These are phyloP conservation scores for Halophytophthora batemanensis DNA, from an alignment of 352 stramenopile genomes.

Conservation along the genomic window DNA sequence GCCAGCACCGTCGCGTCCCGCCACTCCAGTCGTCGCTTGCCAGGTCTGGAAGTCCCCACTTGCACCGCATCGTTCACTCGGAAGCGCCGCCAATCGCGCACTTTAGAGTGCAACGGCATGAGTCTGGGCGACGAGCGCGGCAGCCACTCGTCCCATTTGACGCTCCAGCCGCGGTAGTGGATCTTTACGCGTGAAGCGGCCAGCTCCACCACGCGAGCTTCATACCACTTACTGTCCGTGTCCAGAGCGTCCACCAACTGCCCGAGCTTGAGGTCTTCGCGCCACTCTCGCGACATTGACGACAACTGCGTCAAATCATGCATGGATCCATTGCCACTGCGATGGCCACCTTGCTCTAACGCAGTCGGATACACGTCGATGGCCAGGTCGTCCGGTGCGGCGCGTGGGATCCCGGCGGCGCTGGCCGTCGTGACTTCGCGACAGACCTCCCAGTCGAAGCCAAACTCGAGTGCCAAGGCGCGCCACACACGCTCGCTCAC, in stretches of 20 bases:
- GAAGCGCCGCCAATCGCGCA: conserved; percentile 65
- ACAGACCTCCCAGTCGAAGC: conserved; percentile 60
- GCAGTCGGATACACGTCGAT: conserved; percentile 63
- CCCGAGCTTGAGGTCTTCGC: conserved; percentile 35
- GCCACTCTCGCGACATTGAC: conserved; percentile 35
- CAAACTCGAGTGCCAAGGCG: conserved; percentile 49
- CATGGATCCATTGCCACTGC: not conserved
- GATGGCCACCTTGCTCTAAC: conserved; percentile 23
- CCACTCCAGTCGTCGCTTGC: conserved; percentile 50
- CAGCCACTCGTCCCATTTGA: conserved; percentile 97
- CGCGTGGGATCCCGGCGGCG: not conserved
- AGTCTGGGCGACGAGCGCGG: conserved; percentile 85
- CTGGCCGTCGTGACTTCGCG: conserved; percentile 45
- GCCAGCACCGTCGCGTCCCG: conserved; percentile 36
- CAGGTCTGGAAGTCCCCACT: conserved; percentile 31
- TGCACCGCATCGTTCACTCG: conserved; percentile 48
- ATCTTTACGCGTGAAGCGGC: conserved; percentile 71
- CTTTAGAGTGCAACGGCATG: conserved; percentile 87
- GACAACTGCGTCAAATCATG: no score
- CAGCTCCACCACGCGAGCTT: conserved; percentile 46
- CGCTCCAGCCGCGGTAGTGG: conserved; percentile 96
- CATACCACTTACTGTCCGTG: conserved; percentile 73
- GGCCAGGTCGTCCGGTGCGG: conserved; percentile 14
- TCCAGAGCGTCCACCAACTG: conserved; percentile 67
- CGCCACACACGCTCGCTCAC: conserved; percentile 71